These are phyloP conservation scores for Pseudogymnoascus sp. DNA, from an alignment of 2,329 filamentous ascomycete genomes.

Conservation along the genomic window DNA sequence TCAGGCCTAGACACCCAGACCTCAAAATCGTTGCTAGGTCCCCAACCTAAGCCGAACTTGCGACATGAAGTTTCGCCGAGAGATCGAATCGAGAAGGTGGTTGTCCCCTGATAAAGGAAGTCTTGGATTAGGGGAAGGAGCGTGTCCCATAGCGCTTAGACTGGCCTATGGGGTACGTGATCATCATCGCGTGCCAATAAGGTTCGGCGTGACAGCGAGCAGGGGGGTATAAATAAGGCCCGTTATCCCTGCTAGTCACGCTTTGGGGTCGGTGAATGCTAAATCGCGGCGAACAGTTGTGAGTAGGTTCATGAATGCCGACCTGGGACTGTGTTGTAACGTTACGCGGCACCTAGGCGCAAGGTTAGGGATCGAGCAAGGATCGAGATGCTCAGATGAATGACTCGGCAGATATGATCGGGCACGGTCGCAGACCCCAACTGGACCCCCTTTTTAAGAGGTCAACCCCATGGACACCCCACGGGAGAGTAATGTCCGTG, in stretches of 20 bases:
- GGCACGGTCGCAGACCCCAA: background rate
- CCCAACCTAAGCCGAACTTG: background rate
- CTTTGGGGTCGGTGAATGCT: background rate
- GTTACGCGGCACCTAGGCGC: background rate
- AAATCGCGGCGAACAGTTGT: background rate
- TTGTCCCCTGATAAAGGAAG: background rate
- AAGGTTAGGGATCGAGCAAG: background rate
- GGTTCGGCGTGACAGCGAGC: background rate
- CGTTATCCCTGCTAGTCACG: constrained; percentile 4
- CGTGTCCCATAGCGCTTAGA: background rate
- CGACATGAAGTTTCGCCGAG: background rate
- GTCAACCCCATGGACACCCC: background rate
- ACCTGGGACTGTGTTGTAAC: constrained; percentile 1
- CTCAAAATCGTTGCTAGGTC: background rate
- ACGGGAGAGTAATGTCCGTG: background rate
- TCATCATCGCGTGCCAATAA: constrained; percentile 4
- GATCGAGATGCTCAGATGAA: constrained; percentile 2
- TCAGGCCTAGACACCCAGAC: background rate
- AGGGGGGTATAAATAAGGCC: constrained; percentile 2
- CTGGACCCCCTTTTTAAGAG: background rate
- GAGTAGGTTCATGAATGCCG: constrained; percentile 1
- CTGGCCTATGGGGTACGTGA: background rate
- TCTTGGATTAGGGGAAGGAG: background rate
- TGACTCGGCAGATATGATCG: background rate
- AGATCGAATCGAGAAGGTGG: constrained; percentile 2